These are phyloP conservation scores for Penicillium mononematosum DNA, from an alignment of 495 filamentous ascomycete genomes.

Conservation along the genomic window DNA sequence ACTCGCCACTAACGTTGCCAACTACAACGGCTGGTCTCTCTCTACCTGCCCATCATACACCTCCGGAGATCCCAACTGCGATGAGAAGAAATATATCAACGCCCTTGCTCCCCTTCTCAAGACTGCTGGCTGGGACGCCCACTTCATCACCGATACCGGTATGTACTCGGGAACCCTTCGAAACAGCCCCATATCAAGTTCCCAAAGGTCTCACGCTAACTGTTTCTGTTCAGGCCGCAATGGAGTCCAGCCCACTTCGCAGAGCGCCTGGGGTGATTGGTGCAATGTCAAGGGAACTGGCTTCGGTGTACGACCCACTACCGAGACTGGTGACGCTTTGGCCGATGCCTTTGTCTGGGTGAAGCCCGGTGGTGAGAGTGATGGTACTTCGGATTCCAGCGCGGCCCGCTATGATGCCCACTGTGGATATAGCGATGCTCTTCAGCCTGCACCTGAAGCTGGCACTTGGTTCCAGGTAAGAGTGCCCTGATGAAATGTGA, in stretches of 20 bases:
- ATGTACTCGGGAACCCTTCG: constrained; percentile 3
- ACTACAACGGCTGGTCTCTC: constrained; percentile 66
- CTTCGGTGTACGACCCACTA: constrained; percentile 68
- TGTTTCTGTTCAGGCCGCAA: constrained; percentile 50
- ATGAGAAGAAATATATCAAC: constrained; percentile 73
- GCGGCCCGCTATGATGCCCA: constrained; percentile 67
- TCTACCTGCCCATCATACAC: constrained; percentile 46
- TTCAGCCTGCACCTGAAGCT: constrained; percentile 73
- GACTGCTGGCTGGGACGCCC: constrained; percentile 62
- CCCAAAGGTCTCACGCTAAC: neutral
- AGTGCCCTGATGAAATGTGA: neutral
- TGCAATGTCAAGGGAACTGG: constrained; percentile 77
- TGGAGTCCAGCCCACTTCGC: constrained; percentile 62
- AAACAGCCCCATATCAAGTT: neutral
- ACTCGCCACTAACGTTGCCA: constrained; percentile 75
- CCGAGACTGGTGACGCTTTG: constrained; percentile 58
- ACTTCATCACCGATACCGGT: constrained; percentile 70
- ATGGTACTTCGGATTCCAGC: constrained; percentile 66
- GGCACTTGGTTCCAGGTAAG: constrained; percentile 72
- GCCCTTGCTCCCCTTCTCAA: constrained; percentile 62
- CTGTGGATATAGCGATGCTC: constrained; percentile 62
- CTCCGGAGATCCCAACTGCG: constrained; percentile 47
- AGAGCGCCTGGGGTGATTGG: constrained; percentile 76
- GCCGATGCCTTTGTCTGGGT: constrained; percentile 80
- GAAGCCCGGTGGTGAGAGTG: constrained; percentile 80